These are phyloP conservation scores for Scheffersomyces insectosa DNA, from an alignment of 1,139 yeast genomes.

Conservation along the genomic window DNA sequence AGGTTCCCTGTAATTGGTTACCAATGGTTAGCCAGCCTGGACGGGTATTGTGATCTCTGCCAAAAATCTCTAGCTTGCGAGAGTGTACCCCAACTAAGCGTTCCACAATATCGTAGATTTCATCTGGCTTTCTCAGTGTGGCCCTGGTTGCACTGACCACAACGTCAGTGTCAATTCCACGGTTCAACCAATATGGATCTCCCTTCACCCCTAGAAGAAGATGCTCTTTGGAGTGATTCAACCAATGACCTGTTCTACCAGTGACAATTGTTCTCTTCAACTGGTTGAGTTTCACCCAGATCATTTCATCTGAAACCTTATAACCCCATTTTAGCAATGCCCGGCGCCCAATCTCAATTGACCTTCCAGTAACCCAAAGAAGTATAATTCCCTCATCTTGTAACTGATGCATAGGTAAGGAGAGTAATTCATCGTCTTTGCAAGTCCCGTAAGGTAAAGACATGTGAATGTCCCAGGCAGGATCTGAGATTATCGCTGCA, in stretches of 20 bases:
- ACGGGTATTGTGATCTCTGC: conserved; percentile 79
- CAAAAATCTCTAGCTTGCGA: conserved; percentile 84
- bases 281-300: conserved; percentile 92
- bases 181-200: conserved; percentile 69
- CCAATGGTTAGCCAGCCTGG: conserved; percentile 95
- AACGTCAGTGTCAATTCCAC: conserved; percentile 68
- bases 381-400: conserved; percentile 84
- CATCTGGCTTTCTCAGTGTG: conserved; percentile 90
- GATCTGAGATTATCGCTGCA: conserved; percentile 87
- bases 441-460: conserved; percentile 76
- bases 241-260: conserved; percentile 96
- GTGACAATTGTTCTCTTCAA: conserved; percentile 86
- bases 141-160: conserved; percentile 84
- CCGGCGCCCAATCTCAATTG: conserved; percentile 82
- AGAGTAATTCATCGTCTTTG: conserved; percentile 68
- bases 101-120: conserved; percentile 81
- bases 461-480: conserved; percentile 90
- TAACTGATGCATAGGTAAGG: conserved; percentile 63
- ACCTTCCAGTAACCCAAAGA: conserved; percentile 94
- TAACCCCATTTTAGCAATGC: conserved; percentile 86
- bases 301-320: conserved; percentile 68
- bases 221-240: conserved; percentile 93
- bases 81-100: conserved; percentile 75
- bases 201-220: conserved; percentile 84
- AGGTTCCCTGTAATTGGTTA: conserved; percentile 67